phyloP scores from a whole-genome alignment of 495 filamentous ascomycete species.

The Daldinia loculata region DNA sequence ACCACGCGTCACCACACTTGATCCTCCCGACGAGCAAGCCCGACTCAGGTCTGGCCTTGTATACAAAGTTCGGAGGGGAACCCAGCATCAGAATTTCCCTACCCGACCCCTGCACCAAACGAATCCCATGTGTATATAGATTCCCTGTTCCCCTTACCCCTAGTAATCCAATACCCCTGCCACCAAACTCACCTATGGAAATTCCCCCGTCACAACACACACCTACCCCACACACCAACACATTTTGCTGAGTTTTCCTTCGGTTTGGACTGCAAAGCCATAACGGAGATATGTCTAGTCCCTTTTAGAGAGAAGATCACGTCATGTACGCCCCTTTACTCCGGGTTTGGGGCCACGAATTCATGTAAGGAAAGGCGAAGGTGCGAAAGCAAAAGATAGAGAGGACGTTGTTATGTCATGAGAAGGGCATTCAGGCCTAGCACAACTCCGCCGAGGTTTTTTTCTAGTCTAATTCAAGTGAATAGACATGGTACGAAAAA shows the following conservation, averaged over 20 bases:
- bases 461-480: conserved; percentile 37
- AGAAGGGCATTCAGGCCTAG: conserved; percentile 18
- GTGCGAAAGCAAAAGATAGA: conserved; percentile 25
- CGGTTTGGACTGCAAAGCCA: conserved; percentile 49
- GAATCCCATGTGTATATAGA: conserved; percentile 47
- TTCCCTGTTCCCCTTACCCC: conserved; percentile 18
- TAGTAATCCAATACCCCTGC: conserved; percentile 43
- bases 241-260: conserved; percentile 49
- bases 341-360: conserved; percentile 45
- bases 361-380: conserved; percentile 44
- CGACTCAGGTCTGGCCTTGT: conserved; percentile 37
- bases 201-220: conserved; percentile 21
- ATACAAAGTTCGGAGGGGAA: conserved; percentile 47
- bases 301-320: conserved; percentile 49
- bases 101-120: conserved; percentile 16
- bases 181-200: conserved; percentile 29
- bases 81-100: conserved; percentile 35
- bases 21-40: conserved; percentile 46
- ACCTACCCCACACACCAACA: conserved; percentile 35
- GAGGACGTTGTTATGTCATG: conserved; percentile 15
- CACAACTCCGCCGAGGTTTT: conserved; percentile 11
- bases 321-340: conserved; percentile 47
- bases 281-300: conserved; percentile 45
- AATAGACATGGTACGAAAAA: conserved; percentile 28
- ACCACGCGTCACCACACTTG: conserved; percentile 37